phyloP scores from a whole-genome alignment of 306 rosid species.

The Fagus sylvatica region DNA sequence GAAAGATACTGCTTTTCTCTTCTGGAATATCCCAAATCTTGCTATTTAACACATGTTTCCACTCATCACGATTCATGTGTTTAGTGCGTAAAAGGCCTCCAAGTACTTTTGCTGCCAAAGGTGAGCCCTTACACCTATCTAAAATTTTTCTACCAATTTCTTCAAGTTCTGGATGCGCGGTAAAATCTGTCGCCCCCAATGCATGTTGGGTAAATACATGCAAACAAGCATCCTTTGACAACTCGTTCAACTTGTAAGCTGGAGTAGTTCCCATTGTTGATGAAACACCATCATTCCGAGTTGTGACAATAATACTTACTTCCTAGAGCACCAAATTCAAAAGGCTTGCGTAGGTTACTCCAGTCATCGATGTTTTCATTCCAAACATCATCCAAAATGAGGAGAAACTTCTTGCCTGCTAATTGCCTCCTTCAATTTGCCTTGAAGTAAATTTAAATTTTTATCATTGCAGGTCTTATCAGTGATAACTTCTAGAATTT shows the following conservation, averaged over 20 bases:
- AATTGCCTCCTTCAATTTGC: background rate
- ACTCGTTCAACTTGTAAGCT: background rate
- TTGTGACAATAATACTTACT: constrained; percentile 8
- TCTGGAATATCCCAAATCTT: background rate
- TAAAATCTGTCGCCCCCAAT: background rate
- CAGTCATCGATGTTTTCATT: background rate
- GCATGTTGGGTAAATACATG: background rate
- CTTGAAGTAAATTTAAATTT: background rate
- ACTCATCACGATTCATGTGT: background rate
- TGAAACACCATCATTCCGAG: background rate
- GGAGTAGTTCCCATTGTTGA: background rate
- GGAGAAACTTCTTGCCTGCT: background rate
- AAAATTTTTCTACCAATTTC: background rate
- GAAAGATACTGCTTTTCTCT: background rate
- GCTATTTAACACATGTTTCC: background rate
- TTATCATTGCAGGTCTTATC: background rate
- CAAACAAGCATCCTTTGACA: constrained; percentile 4
- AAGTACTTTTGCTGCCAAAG: constrained; percentile 2
- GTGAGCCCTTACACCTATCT: background rate
- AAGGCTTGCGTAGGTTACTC: background rate
- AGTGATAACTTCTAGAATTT: background rate
- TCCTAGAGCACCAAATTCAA: constrained; percentile 9
- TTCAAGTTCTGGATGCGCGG: background rate
- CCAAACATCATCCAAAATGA: background rate
- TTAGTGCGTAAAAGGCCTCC: background rate